A percentile compares a stretch with the other conserved stretches of the same genome.
Conservation (phyloP, 2,329 filamentous ascomycete genomes). For the Venturia carpophila region DNA sequence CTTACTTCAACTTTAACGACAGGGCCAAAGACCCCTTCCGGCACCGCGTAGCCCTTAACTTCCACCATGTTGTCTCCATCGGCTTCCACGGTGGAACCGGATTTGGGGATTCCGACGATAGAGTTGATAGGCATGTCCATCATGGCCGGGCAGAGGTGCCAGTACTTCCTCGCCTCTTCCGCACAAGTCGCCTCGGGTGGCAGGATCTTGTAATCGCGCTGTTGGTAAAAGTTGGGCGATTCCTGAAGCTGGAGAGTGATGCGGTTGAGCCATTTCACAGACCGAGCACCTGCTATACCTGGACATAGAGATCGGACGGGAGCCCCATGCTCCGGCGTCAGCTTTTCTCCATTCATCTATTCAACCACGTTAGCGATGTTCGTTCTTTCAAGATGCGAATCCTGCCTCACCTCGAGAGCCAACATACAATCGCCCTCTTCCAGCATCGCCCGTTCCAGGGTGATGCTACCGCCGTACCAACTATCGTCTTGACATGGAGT, state of each 20-base stretch:
- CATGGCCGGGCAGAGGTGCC: constrained; percentile 43
- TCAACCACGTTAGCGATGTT: not conserved
- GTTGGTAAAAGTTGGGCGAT: constrained; percentile 46
- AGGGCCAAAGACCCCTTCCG: constrained; percentile 45
- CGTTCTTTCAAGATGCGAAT: not conserved
- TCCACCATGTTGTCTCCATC: constrained; percentile 38
- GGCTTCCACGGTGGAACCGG: constrained; percentile 36
- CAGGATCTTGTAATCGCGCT: constrained; percentile 52
- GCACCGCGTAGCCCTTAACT: constrained; percentile 50
- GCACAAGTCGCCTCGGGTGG: constrained; percentile 43
- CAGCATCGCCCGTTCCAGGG: constrained; percentile 39
- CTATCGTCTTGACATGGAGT: constrained; percentile 47
- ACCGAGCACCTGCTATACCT: constrained; percentile 36
- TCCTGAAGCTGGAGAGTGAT: constrained; percentile 36
- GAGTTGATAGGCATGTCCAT: constrained; percentile 51
- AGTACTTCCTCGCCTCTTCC: constrained; percentile 46
- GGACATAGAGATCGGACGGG: constrained; percentile 37
- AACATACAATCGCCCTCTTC: constrained; percentile 40
- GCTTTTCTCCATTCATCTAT: constrained; percentile 33
- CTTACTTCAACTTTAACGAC: constrained; percentile 48
- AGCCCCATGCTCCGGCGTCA: constrained; percentile 39
- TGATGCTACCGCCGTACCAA: constrained; percentile 52
- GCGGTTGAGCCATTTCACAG: constrained; percentile 37
- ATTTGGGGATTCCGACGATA: constrained; percentile 43
- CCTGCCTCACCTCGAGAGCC: constrained; percentile 37